Base-by-base conservation (phyloP, 225 moss, liverwort and hornwort genomes). In the Lunularia cruciata region DNA sequence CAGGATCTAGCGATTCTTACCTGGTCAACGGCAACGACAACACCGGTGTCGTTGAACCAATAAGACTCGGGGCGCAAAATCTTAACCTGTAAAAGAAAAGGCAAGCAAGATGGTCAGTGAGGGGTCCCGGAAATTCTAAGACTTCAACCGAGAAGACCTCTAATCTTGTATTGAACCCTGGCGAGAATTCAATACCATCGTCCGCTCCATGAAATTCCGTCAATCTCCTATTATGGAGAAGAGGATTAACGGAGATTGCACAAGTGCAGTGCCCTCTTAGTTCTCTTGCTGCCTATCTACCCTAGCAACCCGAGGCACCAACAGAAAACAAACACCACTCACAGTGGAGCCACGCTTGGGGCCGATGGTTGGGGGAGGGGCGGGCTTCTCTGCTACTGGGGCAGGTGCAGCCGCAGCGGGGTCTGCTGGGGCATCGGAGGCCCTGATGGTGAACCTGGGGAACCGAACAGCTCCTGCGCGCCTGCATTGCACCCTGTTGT, bases 1-100 rank as follows among this genome's bases (percentile, higher is more conserved):
- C n/a, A n/a, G n/a, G n/a, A n/a, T 2, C 51, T 0, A 5, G 20
- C 3, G 14, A 7, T 23, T 31, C 56, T 30, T 53, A 86, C 88
- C 86, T 94, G 89, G 72, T 94, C 91, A 19, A 94, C 87, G 6
- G 89, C 81, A 14, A 89, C 89, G 37, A 89, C 91, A 60, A 84
- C 84, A 57, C 94, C 91, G 35, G 72, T 73, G 57, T 91, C 89
- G n/a, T 77, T 77, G 78, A 74, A 87, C 93, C 93, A 94, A 82
- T 91, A 94, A 19, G 87, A 87, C 82, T 91, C 91, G 28, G 81
- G 85, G 64, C 94, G 85, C 64, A 87, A 28, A 60, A 94, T 79
- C 84, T 89, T 94, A 36, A 94, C 94, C 6, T 73, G 73, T 35
- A 42, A 26, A 43, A 39, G 30, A 10, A 42, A 35, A 28, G 14